Evolutionary conservation across 495 filamentous ascomycete species (phyloP).

Genomic region (Podospora fimiseda): DNA sequence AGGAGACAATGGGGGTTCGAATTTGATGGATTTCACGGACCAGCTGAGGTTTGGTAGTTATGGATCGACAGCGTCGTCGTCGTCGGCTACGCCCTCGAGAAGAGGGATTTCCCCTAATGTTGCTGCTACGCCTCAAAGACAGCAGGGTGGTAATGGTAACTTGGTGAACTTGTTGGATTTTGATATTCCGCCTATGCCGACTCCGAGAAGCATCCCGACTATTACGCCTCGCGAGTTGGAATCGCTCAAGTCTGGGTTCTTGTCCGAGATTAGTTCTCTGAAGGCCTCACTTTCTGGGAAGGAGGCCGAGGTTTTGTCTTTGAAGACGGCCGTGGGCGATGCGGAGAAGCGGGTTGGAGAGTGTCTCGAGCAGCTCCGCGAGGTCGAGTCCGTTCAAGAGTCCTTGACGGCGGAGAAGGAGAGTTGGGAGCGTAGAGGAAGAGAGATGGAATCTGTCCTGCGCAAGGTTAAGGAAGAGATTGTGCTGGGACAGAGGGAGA

Average conservation of each 20-base stretch:
- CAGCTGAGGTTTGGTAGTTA: slow-evolving; percentile 52
- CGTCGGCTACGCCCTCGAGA: slow-evolving; percentile 23
- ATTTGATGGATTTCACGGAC: slow-evolving; percentile 83
- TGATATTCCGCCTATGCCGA: slow-evolving; percentile 82
- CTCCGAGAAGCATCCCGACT: slow-evolving; percentile 82
- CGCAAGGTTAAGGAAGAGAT: slow-evolving; percentile 76
- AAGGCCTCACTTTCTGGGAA: slow-evolving; percentile 84
- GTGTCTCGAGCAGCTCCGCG: slow-evolving; percentile 69
- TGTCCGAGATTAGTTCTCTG: slow-evolving; percentile 83
- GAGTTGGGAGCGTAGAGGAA: slow-evolving; percentile 73
- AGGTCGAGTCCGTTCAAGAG: slow-evolving; percentile 62
- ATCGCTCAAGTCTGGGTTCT: slow-evolving; percentile 77
- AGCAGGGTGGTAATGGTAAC: slow-evolving; percentile 10
- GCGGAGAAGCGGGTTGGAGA: slow-evolving; percentile 89
- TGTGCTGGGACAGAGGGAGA: slow-evolving; percentile 64
- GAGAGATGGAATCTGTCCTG: slow-evolving; percentile 78
- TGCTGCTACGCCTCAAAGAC: slow-evolving; percentile 21
- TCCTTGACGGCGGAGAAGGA: slow-evolving; percentile 67
- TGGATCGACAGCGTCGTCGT: not conserved
- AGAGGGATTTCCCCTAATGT: slow-evolving; percentile 18
- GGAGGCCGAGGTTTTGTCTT: slow-evolving; percentile 77
- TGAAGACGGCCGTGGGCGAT: slow-evolving; percentile 79
- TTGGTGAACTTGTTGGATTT: slow-evolving; percentile 75
- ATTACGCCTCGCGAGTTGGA: slow-evolving; percentile 91
- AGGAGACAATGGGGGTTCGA: slow-evolving; percentile 51